Evolutionary conservation across 1,284 basidiomycete species (phyloP).

Genomic region (Naganishia albida): DNA sequence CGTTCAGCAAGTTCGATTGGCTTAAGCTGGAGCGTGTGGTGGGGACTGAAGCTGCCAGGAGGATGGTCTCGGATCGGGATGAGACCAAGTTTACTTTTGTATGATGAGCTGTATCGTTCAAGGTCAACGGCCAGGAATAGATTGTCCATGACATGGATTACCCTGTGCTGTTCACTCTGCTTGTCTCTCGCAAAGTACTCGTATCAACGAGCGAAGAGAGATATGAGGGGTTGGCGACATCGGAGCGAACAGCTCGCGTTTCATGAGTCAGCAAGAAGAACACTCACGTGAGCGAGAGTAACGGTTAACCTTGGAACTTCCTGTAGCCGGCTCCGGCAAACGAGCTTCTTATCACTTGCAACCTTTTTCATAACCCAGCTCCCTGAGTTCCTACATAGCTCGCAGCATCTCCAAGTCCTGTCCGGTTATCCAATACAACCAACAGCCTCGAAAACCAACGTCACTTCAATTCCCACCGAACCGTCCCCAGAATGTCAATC

Average conservation of each 20-base stretch:
- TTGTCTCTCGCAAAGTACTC: no score
- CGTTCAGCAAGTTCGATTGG: constrained; percentile 87
- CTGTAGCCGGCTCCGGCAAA: constrained; percentile 5
- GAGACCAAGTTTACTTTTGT: constrained; percentile 53
- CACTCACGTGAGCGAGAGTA: no score
- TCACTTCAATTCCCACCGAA: neutral
- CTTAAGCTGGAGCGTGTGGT: constrained; percentile 80
- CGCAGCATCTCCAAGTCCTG: no score
- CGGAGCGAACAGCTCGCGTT: no score
- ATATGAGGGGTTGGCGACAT: no score
- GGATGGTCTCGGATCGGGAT: constrained; percentile 49
- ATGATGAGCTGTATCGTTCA: constrained; percentile 31
- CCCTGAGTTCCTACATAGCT: neutral
- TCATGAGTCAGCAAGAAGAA: no score
- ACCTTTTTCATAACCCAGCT: neutral
- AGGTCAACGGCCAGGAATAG: neutral
- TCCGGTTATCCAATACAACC: no score
- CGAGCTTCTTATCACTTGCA: neutral
- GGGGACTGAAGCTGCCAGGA: constrained; percentile 54
- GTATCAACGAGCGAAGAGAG: no score
- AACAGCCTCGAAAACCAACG: no score
- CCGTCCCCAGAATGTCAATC: constrained; percentile 12
- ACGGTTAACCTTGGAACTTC: neutral
- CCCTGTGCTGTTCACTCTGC: no score
- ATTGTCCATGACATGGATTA: neutral